phyloP scores from a whole-genome alignment of 192 early-diverging fungal genomes.

The Coemansia brasiliensis region DNA sequence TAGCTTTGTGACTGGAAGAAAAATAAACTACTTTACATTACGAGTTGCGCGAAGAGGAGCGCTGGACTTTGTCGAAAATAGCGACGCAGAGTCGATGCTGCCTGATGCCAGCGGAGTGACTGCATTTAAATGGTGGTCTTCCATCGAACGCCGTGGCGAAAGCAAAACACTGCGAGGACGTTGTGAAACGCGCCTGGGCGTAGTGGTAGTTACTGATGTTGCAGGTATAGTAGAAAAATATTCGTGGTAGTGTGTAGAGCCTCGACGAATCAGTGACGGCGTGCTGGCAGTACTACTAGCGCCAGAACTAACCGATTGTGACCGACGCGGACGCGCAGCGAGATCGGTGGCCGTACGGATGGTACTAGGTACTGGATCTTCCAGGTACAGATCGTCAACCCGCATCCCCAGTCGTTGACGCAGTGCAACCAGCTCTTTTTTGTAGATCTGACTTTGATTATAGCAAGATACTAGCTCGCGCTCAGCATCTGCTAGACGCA shows the following conservation, averaged over 20 bases:
- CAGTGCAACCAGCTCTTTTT: constrained; percentile 55
- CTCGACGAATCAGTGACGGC: constrained; percentile 32
- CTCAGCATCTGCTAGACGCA: constrained; percentile 52
- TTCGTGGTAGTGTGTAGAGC: constrained; percentile 38
- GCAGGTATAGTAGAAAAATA: constrained; percentile 25
- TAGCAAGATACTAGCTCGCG: constrained; percentile 55
- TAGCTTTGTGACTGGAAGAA: constrained; percentile 19
- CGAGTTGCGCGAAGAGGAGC: constrained; percentile 25
- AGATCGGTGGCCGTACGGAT: constrained; percentile 27
- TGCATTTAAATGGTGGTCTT: constrained; percentile 37
- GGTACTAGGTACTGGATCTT: constrained; percentile 51
- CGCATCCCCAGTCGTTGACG: constrained; percentile 55
- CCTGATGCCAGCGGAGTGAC: neutral
- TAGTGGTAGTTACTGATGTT: neutral
- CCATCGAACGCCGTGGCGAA: constrained; percentile 54
- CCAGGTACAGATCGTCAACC: constrained; percentile 52
- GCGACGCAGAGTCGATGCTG: constrained; percentile 16
- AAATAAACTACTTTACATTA: constrained; percentile 8
- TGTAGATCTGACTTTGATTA: constrained; percentile 58
- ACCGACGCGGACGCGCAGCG: constrained; percentile 40
- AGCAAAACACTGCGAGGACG: constrained; percentile 53
- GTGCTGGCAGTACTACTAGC: constrained; percentile 45
- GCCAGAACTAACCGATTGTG: constrained; percentile 54
- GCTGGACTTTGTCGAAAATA: constrained; percentile 32
- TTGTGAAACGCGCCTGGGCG: constrained; percentile 38